Evolutionary conservation across 2,329 filamentous ascomycete genomes (phyloP).

Genomic region (Arthrobotrys musiformis): DNA sequence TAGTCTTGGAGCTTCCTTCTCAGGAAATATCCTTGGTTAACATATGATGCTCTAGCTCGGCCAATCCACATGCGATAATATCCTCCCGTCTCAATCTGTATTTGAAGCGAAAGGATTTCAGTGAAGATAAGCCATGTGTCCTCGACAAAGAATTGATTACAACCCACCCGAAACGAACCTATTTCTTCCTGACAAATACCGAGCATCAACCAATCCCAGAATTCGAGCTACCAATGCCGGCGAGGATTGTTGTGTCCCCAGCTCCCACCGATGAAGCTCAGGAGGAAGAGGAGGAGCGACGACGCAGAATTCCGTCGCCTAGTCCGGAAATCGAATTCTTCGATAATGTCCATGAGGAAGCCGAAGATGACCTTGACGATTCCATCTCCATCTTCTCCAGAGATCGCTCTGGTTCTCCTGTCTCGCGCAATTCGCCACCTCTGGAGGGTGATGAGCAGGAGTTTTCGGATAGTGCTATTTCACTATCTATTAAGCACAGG

Average conservation of each 20-base stretch:
- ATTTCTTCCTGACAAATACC: conserved; percentile 93
- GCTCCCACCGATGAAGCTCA: conserved; percentile 82
- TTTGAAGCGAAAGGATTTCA: conserved; percentile 83
- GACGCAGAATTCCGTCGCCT: conserved; percentile 77
- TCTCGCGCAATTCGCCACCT: conserved; percentile 73
- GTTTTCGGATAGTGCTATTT: conserved; percentile 93
- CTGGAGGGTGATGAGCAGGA: conserved; percentile 95
- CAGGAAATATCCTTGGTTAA: conserved; percentile 56
- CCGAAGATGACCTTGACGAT: conserved; percentile 70
- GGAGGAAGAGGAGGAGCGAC: conserved; percentile 70
- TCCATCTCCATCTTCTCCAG: conserved; percentile 73
- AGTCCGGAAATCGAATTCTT: conserved; percentile 95
- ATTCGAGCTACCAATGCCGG: conserved; percentile 68
- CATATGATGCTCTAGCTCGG: conserved; percentile 73
- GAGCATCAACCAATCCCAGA: conserved; percentile 84
- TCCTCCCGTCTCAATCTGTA: conserved; percentile 90
- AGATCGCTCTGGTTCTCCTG: conserved; percentile 68
- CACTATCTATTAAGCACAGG: conserved; percentile 69
- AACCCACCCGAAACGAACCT: conserved; percentile 91
- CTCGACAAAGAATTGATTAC: conserved; percentile 92
- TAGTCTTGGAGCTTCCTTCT: conserved; percentile 59
- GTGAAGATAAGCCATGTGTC: conserved; percentile 80
- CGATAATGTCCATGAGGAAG: conserved; percentile 83
- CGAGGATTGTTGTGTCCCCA: conserved; percentile 78
- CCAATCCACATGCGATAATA: conserved; percentile 93